phyloP scores from a whole-genome alignment of 768 basidiomycete genomes.

The Calocybe indica region DNA sequence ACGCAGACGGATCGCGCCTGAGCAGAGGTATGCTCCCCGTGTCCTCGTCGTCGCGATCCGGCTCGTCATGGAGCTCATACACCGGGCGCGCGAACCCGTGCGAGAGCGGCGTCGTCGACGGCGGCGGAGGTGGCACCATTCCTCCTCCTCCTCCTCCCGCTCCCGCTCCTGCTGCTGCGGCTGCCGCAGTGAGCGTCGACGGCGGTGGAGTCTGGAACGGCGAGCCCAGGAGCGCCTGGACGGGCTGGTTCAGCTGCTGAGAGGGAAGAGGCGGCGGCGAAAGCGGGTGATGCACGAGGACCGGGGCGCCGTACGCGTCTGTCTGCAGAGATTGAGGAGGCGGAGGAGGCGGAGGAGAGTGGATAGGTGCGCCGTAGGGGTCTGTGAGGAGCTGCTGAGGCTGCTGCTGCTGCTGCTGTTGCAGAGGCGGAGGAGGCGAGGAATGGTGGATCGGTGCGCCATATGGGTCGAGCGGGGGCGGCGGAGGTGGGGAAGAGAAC shows the following conservation, averaged over 20 bases:
- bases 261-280: no score
- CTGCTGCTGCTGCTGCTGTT: no score
- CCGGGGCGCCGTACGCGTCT: no score
- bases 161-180: no score
- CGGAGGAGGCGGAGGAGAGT: constrained; percentile 12
- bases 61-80: constrained; percentile 39
- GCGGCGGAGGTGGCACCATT: constrained; percentile 15
- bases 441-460: constrained; percentile 2
- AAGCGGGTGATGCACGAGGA: no score
- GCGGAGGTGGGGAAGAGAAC: constrained; percentile 20
- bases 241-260: no score
- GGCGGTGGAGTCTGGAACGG: no score
- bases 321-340: constrained; percentile 14
- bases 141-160: no score
- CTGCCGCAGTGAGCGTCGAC: no score
- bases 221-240: no score
- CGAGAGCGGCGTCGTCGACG: constrained; percentile 14
- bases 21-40: constrained; percentile 66
- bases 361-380: constrained; percentile 4
- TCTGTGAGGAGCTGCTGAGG: background rate
- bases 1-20: constrained; percentile 32
- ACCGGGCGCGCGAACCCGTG: constrained; percentile 12
- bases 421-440: constrained; percentile 2
- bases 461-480: constrained; percentile 13
- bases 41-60: constrained; percentile 39